Evolutionary conservation across 2,329 filamentous ascomycete genomes (phyloP).

Genomic region (Escovopsis sp.): DNA sequence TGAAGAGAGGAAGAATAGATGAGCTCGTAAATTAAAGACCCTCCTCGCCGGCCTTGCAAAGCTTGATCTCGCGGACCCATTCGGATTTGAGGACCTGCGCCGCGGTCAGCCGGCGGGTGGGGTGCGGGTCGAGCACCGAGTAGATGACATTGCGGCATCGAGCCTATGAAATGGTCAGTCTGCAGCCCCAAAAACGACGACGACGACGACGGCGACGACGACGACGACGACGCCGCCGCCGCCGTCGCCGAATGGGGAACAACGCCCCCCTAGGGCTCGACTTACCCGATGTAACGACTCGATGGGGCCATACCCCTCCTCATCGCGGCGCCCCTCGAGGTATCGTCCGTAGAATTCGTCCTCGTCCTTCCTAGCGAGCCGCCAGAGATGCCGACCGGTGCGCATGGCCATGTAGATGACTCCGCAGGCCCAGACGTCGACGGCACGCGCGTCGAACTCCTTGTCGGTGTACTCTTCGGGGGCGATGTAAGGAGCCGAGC

Average conservation of each 20-base stretch:
- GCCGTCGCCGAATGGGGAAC: too few species aligned
- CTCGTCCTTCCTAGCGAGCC: conserved; percentile 89
- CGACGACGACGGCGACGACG: too few species aligned
- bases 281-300: conserved; percentile 89
- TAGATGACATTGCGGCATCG: conserved; percentile 98
- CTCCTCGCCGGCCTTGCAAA: conserved; percentile 94
- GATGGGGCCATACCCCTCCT: conserved; percentile 91
- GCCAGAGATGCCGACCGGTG: conserved; percentile 89
- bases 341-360: conserved; percentile 96
- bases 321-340: conserved; percentile 79
- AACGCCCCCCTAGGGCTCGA: too few species aligned
- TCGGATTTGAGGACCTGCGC: conserved; percentile 96
- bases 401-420: conserved; percentile 99
- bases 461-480: conserved; percentile 91
- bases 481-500: conserved; percentile 92
- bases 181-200: too few species aligned
- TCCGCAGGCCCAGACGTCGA: conserved; percentile 95
- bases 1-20: too few species aligned
- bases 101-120: conserved; percentile 79
- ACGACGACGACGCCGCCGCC: too few species aligned
- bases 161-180: conserved; percentile 39
- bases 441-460: conserved; percentile 94
- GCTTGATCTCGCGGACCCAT: conserved; percentile 94
- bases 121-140: conserved; percentile 92
- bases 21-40: conserved; percentile 47